Conservation (phyloP, 2,329 filamentous ascomycete species). For the Ophiostoma quercus region DNA sequence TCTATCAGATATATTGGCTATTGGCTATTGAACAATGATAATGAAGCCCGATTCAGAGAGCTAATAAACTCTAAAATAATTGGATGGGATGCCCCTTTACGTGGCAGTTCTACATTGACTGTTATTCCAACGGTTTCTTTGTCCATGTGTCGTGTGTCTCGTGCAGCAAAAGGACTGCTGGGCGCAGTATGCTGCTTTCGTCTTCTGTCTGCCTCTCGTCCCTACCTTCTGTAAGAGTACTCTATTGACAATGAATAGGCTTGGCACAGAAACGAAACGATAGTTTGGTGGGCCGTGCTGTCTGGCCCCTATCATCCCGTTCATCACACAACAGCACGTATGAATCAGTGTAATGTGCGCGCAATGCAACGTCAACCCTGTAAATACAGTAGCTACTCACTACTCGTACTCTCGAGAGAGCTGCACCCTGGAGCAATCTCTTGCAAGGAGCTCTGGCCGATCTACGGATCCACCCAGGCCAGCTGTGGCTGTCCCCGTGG, state of each 20-base stretch:
- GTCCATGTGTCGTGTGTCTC: neutral
- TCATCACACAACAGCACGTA: neutral
- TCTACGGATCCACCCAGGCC: neutral
- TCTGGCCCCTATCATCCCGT: neutral
- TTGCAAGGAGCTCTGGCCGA: neutral
- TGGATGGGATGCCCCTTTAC: too few species aligned
- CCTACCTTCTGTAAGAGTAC: neutral
- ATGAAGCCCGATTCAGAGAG: neutral
- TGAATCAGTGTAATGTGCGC: neutral
- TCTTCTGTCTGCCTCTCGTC: neutral
- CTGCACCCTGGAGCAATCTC: neutral
- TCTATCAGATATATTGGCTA: neutral
- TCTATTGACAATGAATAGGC: neutral
- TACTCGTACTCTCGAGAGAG: neutral
- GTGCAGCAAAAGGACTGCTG: neutral
- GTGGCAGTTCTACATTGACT: neutral
- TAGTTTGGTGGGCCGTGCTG: neutral
- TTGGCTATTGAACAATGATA: neutral
- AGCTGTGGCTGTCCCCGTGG: neutral
- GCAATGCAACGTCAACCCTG: neutral
- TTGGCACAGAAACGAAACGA: neutral
- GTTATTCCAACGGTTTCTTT: neutral
- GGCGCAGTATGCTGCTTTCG: neutral
- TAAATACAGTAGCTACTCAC: neutral
- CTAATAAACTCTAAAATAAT: neutral